phyloP scores from a whole-genome alignment of 306 rosid species.

The Medicago arabica region DNA sequence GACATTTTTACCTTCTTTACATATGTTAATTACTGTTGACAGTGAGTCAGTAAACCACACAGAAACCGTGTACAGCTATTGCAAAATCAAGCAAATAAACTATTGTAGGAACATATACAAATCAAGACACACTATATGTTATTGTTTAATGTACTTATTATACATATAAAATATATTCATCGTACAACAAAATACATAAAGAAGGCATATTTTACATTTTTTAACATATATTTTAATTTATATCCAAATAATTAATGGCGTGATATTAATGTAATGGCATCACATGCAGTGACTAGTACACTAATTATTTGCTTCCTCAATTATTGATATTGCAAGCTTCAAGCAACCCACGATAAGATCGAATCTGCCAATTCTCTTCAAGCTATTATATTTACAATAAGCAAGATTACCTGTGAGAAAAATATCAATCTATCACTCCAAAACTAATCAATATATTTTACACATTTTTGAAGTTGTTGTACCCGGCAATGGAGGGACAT shows the following conservation, averaged over 20 bases:
- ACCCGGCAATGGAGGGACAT: slow-evolving; percentile 37
- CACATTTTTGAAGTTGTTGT: not conserved
- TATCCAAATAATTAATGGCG: not conserved
- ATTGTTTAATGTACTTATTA: too few species aligned
- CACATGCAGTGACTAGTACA: slow-evolving; percentile 31
- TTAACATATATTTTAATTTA: too few species aligned
- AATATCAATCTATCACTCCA: slow-evolving; percentile 27
- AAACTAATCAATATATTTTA: not conserved
- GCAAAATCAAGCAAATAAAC: too few species aligned
- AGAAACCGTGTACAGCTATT: too few species aligned
- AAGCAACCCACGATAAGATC: slow-evolving; percentile 33
- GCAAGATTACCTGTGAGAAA: slow-evolving; percentile 20
- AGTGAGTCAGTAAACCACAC: too few species aligned
- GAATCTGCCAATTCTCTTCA: slow-evolving; percentile 30
- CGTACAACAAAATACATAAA: too few species aligned
- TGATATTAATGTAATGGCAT: slow-evolving; percentile 12
- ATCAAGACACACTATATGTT: too few species aligned
- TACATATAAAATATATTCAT: too few species aligned
- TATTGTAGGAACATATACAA: too few species aligned
- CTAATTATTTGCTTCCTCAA: slow-evolving; percentile 42
- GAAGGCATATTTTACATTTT: too few species aligned
- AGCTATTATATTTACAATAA: not conserved
- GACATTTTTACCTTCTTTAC: too few species aligned
- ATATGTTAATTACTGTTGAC: too few species aligned
- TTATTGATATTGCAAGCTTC: slow-evolving; percentile 39